A percentile compares a stretch with the other conserved stretches of the same genome.
Evolutionary conservation across 2,329 filamentous ascomycete species (phyloP).

Genomic region (Aspergillus terreus): DNA sequence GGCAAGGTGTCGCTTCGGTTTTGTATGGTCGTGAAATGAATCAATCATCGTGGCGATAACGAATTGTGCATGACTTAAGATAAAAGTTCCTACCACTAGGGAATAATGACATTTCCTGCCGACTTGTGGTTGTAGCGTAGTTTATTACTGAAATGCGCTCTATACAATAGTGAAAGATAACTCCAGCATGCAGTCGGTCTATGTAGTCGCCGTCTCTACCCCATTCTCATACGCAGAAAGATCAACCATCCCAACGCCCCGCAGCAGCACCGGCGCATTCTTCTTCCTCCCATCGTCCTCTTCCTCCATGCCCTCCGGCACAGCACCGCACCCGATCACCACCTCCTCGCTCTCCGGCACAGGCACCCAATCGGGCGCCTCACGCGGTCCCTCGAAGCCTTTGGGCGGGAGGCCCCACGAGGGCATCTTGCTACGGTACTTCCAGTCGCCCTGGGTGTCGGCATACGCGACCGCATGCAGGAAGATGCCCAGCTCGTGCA

Average conservation of each 20-base stretch:
- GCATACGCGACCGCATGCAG: conserved; percentile 89
- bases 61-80: conserved; percentile 4
- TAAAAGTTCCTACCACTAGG: background rate
- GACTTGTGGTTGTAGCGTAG: too few species aligned
- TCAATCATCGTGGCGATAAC: conserved; percentile 10
- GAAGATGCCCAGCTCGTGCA: conserved; percentile 88
- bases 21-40: conserved; percentile 13
- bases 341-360: conserved; percentile 35
- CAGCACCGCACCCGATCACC: conserved; percentile 34
- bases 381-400: conserved; percentile 66
- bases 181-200: background rate
- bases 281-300: conserved; percentile 15
- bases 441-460: conserved; percentile 77
- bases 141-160: too few species aligned
- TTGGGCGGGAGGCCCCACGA: conserved; percentile 80
- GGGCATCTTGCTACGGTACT: conserved; percentile 79
- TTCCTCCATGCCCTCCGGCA: conserved; percentile 24
- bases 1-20: conserved; percentile 10
- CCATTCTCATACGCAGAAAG: conserved; percentile 16
- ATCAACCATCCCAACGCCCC: conserved; percentile 34
- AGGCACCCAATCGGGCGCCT: conserved; percentile 52
- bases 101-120: too few species aligned
- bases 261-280: conserved; percentile 27
- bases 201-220: background rate
- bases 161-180: background rate